These are phyloP conservation scores for Psidium guajava DNA, from an alignment of 345 rosid species.

Conservation along the genomic window DNA sequence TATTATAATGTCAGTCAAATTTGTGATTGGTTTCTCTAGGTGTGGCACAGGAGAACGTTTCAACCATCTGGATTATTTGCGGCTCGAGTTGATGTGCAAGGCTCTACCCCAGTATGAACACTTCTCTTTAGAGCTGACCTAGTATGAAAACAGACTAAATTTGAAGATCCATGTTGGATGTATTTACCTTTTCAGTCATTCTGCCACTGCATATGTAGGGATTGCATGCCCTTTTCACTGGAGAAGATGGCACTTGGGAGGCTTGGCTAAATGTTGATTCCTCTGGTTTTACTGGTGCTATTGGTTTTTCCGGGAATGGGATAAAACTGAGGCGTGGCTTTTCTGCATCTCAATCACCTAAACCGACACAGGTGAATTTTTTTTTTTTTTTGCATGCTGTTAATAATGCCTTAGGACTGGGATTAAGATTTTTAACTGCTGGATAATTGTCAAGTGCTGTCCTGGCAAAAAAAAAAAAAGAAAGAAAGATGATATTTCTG, in stretches of 20 bases:
- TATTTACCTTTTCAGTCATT: neutral
- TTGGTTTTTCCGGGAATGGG: constrained; percentile 60
- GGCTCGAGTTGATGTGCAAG: constrained; percentile 89
- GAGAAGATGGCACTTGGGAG: constrained; percentile 97
- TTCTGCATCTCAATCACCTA: constrained; percentile 49
- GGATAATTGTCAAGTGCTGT: neutral
- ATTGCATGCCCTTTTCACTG: constrained; percentile 84
- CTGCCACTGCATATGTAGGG: constrained; percentile 38
- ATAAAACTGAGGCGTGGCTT: constrained; percentile 90
- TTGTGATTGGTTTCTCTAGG: constrained; percentile 34
- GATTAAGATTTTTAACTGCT: neutral
- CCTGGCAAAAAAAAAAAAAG: neutral
- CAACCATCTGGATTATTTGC: constrained; percentile 95
- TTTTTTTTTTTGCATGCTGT: neutral
- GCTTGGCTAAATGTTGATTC: constrained; percentile 86
- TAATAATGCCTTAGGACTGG: neutral
- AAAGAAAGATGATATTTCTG: neutral
- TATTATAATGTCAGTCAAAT: neutral
- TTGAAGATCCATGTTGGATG: neutral
- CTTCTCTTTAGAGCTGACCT: neutral
- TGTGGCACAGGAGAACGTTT: constrained; percentile 93
- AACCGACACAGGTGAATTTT: constrained; percentile 63
- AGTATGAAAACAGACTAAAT: neutral
- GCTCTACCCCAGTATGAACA: constrained; percentile 58
- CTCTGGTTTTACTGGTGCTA: constrained; percentile 58